Conservation (phyloP, 768 basidiomycete species). For the Thelephora ganbajun region DNA sequence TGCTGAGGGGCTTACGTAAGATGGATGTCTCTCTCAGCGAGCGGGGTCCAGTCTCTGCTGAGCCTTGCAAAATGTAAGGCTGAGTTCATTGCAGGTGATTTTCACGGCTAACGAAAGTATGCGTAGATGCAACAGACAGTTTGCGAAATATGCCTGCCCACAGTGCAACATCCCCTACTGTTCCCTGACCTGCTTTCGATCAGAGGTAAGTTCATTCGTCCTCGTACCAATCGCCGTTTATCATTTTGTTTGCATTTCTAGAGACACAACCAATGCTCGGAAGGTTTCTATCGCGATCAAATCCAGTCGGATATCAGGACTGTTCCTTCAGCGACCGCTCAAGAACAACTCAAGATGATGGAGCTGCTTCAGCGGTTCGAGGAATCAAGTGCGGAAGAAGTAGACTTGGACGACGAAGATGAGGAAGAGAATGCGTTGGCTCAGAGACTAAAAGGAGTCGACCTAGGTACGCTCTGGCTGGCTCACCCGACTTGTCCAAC, state of each 20-base stretch:
- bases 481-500: neutral
- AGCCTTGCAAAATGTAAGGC: too few species aligned
- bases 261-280: conserved; percentile 67
- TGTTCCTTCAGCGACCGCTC: conserved; percentile 35
- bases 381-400: conserved; percentile 33
- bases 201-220: conserved; percentile 31
- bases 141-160: conserved; percentile 73
- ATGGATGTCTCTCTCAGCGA: too few species aligned
- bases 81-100: too few species aligned
- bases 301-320: conserved; percentile 48
- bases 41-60: too few species aligned
- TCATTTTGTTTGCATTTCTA: conserved; percentile 10
- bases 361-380: conserved; percentile 62
- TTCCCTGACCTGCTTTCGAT: conserved; percentile 66
- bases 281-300: conserved; percentile 68
- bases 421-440: conserved; percentile 28
- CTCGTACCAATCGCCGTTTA: neutral
- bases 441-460: conserved; percentile 36
- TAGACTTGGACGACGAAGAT: conserved; percentile 25
- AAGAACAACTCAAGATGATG: conserved; percentile 54
- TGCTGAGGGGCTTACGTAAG: too few species aligned
- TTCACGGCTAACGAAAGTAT: too few species aligned
- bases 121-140: conserved; percentile 56
- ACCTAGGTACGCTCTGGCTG: conserved; percentile 34
- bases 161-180: conserved; percentile 74